phyloP scores from a whole-genome alignment of 2,329 filamentous ascomycete species.

The Diaporthe vaccinii region DNA sequence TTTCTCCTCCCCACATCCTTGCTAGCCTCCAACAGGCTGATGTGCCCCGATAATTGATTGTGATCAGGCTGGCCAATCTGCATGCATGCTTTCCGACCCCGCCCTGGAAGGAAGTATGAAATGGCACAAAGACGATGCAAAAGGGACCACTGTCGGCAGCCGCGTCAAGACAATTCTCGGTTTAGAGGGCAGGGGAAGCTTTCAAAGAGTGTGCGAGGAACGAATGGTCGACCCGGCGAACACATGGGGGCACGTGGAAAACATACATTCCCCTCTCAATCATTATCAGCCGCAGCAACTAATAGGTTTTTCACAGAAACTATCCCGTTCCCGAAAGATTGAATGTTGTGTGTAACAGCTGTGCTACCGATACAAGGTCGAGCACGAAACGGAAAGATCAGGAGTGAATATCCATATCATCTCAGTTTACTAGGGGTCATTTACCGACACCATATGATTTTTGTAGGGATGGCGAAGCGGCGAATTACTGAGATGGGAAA shows the following conservation, averaged over 20 bases:
- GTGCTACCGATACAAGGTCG: background rate
- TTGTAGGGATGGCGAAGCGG: too few relatives aligned
- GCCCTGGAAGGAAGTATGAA: background rate
- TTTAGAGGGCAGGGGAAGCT: background rate
- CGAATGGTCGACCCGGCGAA: conserved; percentile 25
- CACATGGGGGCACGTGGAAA: conserved; percentile 17
- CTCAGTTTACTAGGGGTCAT: too few relatives aligned
- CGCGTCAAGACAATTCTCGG: conserved; percentile 1
- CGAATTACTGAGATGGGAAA: too few relatives aligned
- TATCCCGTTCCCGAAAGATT: background rate
- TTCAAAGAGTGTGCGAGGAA: conserved; percentile 1
- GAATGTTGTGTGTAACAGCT: conserved; percentile 23
- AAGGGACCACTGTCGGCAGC: conserved; percentile 4
- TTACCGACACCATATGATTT: too few relatives aligned
- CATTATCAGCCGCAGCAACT: too few relatives aligned
- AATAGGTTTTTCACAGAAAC: background rate
- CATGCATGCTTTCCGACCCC: conserved; percentile 27
- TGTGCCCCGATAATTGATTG: rapidly evolving
- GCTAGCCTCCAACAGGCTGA: background rate
- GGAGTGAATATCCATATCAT: too few relatives aligned
- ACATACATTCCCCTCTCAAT: rapidly evolving
- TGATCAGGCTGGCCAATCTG: conserved; percentile 26
- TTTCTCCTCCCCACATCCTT: too few relatives aligned
- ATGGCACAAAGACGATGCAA: background rate
- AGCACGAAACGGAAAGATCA: background rate